phyloP scores from a whole-genome alignment of 192 early-diverging fungal genomes.

The Pecoramyces ruminantium region DNA sequence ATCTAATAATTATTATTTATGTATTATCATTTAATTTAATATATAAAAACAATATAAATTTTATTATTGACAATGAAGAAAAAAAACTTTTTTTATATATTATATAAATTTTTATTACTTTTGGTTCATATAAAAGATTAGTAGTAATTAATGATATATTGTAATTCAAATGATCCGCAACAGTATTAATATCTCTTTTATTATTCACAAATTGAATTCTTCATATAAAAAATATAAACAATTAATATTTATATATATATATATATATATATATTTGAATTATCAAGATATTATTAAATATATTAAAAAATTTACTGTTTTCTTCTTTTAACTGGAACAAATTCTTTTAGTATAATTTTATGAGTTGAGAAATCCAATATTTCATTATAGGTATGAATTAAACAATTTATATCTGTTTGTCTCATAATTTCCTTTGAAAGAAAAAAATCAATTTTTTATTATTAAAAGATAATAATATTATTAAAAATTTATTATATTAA shows the following conservation, averaged over 20 bases:
- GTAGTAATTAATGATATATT: slow-evolving; percentile 17
- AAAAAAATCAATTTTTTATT: too few relatives aligned
- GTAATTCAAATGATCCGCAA: slow-evolving; percentile 12
- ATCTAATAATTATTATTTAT: slow-evolving; percentile 4
- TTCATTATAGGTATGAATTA: slow-evolving; percentile 15
- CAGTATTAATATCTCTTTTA: slow-evolving; percentile 16
- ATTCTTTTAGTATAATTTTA: slow-evolving; percentile 9
- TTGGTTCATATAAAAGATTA: slow-evolving; percentile 22
- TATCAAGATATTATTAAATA: too few relatives aligned
- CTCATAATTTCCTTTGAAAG: slow-evolving; percentile 20
- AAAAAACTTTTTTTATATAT: too few relatives aligned
- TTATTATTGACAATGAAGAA: too few relatives aligned
- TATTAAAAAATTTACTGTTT: slow-evolving; percentile 8
- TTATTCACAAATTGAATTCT: slow-evolving; percentile 24
- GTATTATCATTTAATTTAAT: not conserved
- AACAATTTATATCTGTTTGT: slow-evolving; percentile 9
- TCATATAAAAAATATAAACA: too few relatives aligned
- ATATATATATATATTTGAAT: too few relatives aligned
- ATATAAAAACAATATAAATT: too few relatives aligned
- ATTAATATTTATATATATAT: too few relatives aligned
- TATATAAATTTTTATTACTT: slow-evolving; percentile 8
- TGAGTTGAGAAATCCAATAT: slow-evolving; percentile 12
- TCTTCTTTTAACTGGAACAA: slow-evolving; percentile 19
- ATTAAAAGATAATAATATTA: too few relatives aligned
- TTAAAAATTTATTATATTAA: too few relatives aligned